Evolutionary conservation across 441 rosid species (phyloP), one percentile per base, ranked within the genome.

Genomic region (Capsella rubella): DNA sequence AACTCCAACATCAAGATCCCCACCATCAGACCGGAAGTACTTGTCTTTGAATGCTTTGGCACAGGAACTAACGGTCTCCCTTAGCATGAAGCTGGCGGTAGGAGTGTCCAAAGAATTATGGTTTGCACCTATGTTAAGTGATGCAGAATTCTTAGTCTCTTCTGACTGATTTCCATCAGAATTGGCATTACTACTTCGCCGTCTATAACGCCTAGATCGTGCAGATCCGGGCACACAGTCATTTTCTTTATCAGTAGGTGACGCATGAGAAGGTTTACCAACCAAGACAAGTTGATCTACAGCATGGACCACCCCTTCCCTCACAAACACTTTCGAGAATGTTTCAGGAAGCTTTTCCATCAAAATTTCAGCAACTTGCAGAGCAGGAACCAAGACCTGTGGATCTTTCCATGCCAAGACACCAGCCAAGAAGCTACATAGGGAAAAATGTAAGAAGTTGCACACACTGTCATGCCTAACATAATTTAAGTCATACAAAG

Each of bases 401-500:
- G 99, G 99, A 84, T 94, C 99, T 87, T 96, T 94, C 99, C 99
- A 96, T 46, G 98, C 98, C 78, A 96, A 82, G 67, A 96, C 91
- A 80, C 99, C 98, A 76, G 99, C 97, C 77, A 96, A 81, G 87
- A 94, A 96, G 82, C 99, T 96, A 71, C 32, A 73, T 78, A 79
- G 76, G 50, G 65, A 21, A 46, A 73, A 15, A 12, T 32, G 65
- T 32, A 82, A 76, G 50, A 64, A 27, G 61, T 61, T 73, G 49
- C 53, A 29, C 50, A 57, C 9, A 29, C 21, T 39, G 43, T 28
- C 72, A 74, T 15, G 77, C 57, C 59, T 47, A 52, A 45, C 29
- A 58, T 66, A 34, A 68, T 37, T 51, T 29, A 16, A 60, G 40
- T 59, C 56, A 71, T 46, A 52, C 46, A 47, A 54, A 68, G 40